These are phyloP conservation scores for Candida odintsovae DNA, from an alignment of 805 yeast species.

Conservation along the genomic window DNA sequence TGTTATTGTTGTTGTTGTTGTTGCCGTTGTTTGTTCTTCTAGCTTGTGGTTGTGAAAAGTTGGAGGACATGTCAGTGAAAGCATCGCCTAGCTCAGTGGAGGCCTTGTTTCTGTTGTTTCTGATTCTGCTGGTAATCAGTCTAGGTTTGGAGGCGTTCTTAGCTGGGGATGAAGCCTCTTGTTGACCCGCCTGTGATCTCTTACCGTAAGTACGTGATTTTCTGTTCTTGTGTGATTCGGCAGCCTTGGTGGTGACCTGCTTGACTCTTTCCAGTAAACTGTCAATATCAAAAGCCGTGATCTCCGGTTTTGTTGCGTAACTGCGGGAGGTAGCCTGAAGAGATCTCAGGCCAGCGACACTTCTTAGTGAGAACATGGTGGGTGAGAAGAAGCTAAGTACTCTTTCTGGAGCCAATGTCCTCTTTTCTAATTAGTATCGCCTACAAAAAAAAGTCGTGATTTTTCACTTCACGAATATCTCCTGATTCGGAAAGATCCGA, in stretches of 20 bases:
- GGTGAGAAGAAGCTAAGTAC: too few relatives aligned
- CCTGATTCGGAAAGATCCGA: neutral
- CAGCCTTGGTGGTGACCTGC: slow-evolving; percentile 2
- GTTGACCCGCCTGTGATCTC: neutral
- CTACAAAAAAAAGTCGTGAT: neutral
- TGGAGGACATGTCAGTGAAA: slow-evolving; percentile 3
- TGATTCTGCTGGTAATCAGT: slow-evolving; percentile 1
- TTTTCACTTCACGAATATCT: neutral
- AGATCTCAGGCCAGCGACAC: neutral
- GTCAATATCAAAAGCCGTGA: slow-evolving; percentile 8
- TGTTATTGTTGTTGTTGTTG: neutral
- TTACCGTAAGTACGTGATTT: neutral
- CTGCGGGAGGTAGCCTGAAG: neutral
- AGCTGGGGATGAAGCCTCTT: neutral
- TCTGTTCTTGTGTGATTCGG: neutral
- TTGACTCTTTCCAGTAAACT: slow-evolving; percentile 9
- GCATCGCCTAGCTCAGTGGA: slow-evolving; percentile 1
- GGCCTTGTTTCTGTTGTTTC: neutral
- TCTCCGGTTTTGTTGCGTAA: neutral
- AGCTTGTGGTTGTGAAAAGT: neutral
- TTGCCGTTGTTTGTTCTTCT: slow-evolving; percentile 3
- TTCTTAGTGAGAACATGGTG: neutral
- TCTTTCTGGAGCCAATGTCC: too few relatives aligned
- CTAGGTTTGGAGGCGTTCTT: neutral
- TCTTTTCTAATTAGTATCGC: too few relatives aligned